A percentile compares a stretch with the other conserved stretches of the same genome.
Evolutionary conservation across 129 eudicot species (phyloP).

Genomic region (Gnaphalium uliginosum): DNA sequence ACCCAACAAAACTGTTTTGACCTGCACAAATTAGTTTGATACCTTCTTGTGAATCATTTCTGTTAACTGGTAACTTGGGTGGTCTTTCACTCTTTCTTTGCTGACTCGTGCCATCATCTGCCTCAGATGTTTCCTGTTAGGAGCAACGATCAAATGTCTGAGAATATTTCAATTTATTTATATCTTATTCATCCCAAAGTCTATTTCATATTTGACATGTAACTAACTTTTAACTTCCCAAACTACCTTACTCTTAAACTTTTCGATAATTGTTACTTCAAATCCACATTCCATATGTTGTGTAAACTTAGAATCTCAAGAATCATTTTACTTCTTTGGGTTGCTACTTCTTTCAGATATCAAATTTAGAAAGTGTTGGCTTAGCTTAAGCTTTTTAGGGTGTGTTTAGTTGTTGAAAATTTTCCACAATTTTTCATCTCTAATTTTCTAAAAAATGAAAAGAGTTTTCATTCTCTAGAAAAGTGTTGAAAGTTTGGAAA

Average conservation of each 20-base stretch:
- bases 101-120: conserved; percentile 7
- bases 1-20: not conserved
- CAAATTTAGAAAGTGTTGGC: too few relatives aligned
- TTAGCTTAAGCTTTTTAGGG: too few relatives aligned
- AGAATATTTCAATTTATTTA: not conserved
- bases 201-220: not conserved
- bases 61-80: conserved; percentile 2
- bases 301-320: not conserved
- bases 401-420: too few relatives aligned
- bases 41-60: conserved; percentile 8
- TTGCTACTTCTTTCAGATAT: too few relatives aligned
- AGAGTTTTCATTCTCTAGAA: too few relatives aligned
- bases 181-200: not conserved
- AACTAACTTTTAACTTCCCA: not conserved
- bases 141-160: not conserved
- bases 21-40: not conserved
- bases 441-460: too few relatives aligned
- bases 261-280: not conserved
- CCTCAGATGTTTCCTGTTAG: conserved; percentile 9
- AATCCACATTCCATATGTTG: not conserved
- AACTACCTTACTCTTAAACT: not conserved
- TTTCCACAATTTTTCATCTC: too few relatives aligned
- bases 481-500: too few relatives aligned
- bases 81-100: conserved; percentile 16
- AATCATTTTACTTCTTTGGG: not conserved